phyloP scores from a whole-genome alignment of 768 basidiomycete genomes.

The Serendipita sp. region DNA sequence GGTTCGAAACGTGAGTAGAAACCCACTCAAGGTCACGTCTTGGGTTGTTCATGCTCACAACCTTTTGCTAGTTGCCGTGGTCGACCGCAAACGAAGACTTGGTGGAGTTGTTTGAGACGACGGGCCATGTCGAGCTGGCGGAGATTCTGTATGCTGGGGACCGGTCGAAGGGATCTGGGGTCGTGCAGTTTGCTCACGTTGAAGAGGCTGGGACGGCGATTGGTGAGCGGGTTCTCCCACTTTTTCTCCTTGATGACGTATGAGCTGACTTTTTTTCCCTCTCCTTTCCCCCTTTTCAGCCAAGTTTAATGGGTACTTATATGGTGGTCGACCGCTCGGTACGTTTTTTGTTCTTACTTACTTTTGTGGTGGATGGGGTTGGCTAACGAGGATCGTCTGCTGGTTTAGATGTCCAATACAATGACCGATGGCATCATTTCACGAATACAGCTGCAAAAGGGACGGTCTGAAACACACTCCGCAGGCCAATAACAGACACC shows the following conservation, averaged over 20 bases:
- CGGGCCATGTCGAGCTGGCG: slow-evolving; percentile 84
- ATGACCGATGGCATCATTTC: slow-evolving; percentile 91
- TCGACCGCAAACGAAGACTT: slow-evolving; percentile 98
- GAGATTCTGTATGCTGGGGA: slow-evolving; percentile 90
- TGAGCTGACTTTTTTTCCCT: slow-evolving; percentile 4
- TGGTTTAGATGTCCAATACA: slow-evolving; percentile 78
- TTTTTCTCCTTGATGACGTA: not conserved
- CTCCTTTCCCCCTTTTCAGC: slow-evolving; percentile 27
- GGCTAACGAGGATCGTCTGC: no score
- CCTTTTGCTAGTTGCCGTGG: slow-evolving; percentile 69
- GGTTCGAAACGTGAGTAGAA: slow-evolving; percentile 84
- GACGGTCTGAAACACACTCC: not conserved
- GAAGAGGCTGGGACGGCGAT: slow-evolving; percentile 89
- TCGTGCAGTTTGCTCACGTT: slow-evolving; percentile 84
- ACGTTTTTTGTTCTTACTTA: slow-evolving; percentile 17
- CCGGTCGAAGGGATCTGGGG: slow-evolving; percentile 86
- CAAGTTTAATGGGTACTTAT: slow-evolving; percentile 93
- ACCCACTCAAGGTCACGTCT: not conserved
- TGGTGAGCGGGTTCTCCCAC: slow-evolving; percentile 28
- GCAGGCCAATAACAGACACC: not conserved
- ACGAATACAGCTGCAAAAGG: slow-evolving; percentile 80
- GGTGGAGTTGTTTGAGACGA: slow-evolving; percentile 96
- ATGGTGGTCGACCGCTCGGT: slow-evolving; percentile 81
- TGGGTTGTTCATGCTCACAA: not conserved
- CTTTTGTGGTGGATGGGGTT: slow-evolving; percentile 6